Evolutionary conservation across 2,329 filamentous ascomycete genomes (phyloP), one percentile per base, ranked within the genome.

Genomic region (Aspergillus caelatus): DNA sequence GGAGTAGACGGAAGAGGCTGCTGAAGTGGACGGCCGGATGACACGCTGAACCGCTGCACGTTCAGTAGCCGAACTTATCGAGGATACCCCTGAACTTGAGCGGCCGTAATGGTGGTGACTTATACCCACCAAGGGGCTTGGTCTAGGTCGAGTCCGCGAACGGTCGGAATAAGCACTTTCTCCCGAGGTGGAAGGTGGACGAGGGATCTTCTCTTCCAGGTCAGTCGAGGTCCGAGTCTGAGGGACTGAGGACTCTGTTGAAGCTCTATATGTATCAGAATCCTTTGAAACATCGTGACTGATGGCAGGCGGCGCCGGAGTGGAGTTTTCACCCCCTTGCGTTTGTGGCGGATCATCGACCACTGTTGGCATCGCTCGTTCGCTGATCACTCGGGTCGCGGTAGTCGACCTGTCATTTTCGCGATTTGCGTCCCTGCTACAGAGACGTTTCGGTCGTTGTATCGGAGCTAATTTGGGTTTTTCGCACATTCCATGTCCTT

Each of bases 1-100:
- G 21, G 68, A 57, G 21, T 68, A 63, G 43, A 62, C 67, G 10
- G 71, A 64, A 23, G 75, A 74, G 52, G 69, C 63, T 61, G 68
- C 66, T 26, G 72, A 75, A 52, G 69, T 69, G 14, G 74, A 68
- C 10, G 75, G 70, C n/a, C 75, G 74, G 71, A 66, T 61, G 10
- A 81, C 68, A 46, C 79, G 76, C 63, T 81, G 79, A 55, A 81
- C 79, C 36, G 74, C 76, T 28, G 78, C 78, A 45, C 79, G 77
- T 59, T 81, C 78, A 26, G 68, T 70, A 19, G 62, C 69, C 14
- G 74, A 65, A 50, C 63, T 69, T 46, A 69, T 69, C 9, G 70
- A 61, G n/a, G 72, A 71, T 39, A 68, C 62, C 34, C 66, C 63
- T n/a, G 68, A 62, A 43, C 68, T 68, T 39, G 65, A 60, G 39